phyloP scores from a whole-genome alignment of 139 green algal species.

The Axilococcus clingmanii region DNA sequence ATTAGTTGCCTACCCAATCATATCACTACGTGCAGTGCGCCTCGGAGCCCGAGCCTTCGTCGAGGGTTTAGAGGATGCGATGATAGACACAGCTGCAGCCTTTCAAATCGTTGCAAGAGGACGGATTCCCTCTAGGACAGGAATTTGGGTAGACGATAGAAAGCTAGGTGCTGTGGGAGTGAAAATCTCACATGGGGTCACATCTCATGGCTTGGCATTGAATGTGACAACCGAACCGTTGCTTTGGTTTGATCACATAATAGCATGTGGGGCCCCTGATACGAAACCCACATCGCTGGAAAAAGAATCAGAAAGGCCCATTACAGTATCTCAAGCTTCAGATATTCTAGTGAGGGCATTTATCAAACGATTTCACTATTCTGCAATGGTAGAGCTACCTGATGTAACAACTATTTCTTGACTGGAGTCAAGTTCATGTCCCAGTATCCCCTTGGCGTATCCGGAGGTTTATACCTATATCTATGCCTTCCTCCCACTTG shows the following conservation, averaged over 20 bases:
- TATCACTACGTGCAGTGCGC: constrained; percentile 48
- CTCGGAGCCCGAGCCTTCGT: constrained; percentile 78
- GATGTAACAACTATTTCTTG: neutral
- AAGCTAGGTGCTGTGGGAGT: constrained; percentile 92
- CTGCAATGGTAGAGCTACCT: neutral
- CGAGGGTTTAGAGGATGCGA: constrained; percentile 78
- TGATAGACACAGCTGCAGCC: constrained; percentile 45
- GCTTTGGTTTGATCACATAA: constrained; percentile 57
- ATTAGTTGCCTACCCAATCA: constrained; percentile 84
- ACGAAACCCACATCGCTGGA: constrained; percentile 32
- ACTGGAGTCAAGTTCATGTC: constrained; percentile 26
- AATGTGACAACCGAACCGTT: constrained; percentile 79
- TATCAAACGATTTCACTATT: neutral
- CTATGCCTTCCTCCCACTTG: constrained; percentile 35
- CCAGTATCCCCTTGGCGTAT: constrained; percentile 37
- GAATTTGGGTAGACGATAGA: constrained; percentile 76
- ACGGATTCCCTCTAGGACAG: constrained; percentile 45
- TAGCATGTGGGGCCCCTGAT: constrained; percentile 60
- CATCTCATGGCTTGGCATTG: constrained; percentile 81
- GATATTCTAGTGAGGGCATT: neutral
- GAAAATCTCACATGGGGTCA: constrained; percentile 71
- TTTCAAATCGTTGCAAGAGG: constrained; percentile 44
- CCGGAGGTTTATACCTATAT: constrained; percentile 24
- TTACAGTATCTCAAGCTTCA: neutral
- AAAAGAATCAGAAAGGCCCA: constrained; percentile 1